A percentile compares a stretch with the other conserved stretches of the same genome.
These are phyloP conservation scores for Geotrichum klebahnii DNA, from an alignment of 1,139 yeast genomes.

Conservation along the genomic window DNA sequence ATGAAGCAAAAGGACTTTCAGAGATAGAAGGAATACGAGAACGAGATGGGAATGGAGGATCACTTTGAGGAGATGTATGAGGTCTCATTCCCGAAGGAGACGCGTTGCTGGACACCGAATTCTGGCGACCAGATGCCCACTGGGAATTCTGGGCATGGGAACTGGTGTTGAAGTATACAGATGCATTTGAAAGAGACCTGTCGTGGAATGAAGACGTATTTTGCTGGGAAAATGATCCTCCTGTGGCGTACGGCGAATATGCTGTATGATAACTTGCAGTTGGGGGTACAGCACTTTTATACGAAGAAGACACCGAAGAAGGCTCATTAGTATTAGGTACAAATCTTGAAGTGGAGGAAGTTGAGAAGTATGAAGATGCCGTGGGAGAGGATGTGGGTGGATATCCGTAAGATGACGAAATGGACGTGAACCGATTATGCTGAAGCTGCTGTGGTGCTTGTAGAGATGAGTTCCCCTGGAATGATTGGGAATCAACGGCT, in stretches of 20 bases:
- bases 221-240: slow-evolving; percentile 8
- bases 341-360: slow-evolving; percentile 24
- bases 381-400: slow-evolving; percentile 13
- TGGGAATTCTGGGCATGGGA: slow-evolving; percentile 2
- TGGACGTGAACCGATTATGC: neutral
- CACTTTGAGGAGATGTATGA: slow-evolving; percentile 16
- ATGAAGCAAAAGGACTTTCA: neutral
- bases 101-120: slow-evolving; percentile 6
- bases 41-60: slow-evolving; percentile 13
- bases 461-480: neutral
- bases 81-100: slow-evolving; percentile 10
- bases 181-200: slow-evolving; percentile 9
- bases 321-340: slow-evolving; percentile 36
- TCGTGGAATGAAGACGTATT: slow-evolving; percentile 8
- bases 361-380: slow-evolving; percentile 20
- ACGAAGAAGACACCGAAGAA: slow-evolving; percentile 34
- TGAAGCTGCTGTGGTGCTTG: slow-evolving; percentile 5
- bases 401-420: neutral
- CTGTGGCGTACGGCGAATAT: slow-evolving; percentile 13
- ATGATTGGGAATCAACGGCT: neutral
- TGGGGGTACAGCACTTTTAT: slow-evolving; percentile 26
- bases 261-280: slow-evolving; percentile 20
- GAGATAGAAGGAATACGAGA: slow-evolving; percentile 14
- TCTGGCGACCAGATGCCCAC: slow-evolving; percentile 11
- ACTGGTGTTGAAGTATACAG: slow-evolving; percentile 8